A percentile compares a stretch with the other conserved stretches of the same genome.
Evolutionary conservation across 2,329 filamentous ascomycete species (phyloP).

Genomic region (Calonectria fujianensis): DNA sequence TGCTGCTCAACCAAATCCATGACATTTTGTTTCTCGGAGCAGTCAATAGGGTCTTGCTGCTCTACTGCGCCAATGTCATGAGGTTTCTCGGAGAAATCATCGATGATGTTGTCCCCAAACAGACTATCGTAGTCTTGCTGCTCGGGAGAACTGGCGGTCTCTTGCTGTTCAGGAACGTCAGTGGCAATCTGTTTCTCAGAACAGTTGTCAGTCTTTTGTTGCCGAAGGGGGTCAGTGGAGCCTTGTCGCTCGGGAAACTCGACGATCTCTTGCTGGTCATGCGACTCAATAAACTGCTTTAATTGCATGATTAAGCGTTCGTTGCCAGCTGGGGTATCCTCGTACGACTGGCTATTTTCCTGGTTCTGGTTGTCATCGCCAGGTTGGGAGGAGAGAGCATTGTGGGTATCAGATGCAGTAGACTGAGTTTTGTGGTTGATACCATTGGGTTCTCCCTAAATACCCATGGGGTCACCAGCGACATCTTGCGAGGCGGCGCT

Average conservation of each 20-base stretch:
- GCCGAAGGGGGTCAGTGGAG: not conserved
- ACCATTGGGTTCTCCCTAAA: constrained; percentile 10
- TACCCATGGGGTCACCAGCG: not conserved
- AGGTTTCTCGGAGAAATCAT: not conserved
- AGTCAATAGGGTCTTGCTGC: not conserved
- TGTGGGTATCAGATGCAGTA: not conserved
- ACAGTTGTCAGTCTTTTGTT: not conserved
- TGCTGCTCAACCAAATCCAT: not conserved
- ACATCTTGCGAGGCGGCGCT: not conserved
- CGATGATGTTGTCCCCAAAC: not conserved
- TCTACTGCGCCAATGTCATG: not conserved
- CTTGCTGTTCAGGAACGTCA: not conserved
- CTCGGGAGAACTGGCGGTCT: not conserved
- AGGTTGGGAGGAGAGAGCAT: not conserved
- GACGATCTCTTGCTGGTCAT: not conserved
- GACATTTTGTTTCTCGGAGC: not conserved
- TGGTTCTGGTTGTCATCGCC: not conserved
- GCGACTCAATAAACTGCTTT: not conserved
- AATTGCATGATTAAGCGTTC: not conserved
- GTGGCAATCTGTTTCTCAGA: not conserved
- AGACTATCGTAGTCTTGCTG: not conserved
- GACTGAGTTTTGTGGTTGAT: not conserved
- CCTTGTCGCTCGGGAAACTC: not conserved
- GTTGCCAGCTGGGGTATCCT: not conserved
- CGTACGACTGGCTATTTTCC: not conserved